A percentile compares a stretch with the other conserved stretches of the same genome.
Evolutionary conservation across 2,329 filamentous ascomycete genomes (phyloP).

Genomic region (Cladophialophora psammophila): DNA sequence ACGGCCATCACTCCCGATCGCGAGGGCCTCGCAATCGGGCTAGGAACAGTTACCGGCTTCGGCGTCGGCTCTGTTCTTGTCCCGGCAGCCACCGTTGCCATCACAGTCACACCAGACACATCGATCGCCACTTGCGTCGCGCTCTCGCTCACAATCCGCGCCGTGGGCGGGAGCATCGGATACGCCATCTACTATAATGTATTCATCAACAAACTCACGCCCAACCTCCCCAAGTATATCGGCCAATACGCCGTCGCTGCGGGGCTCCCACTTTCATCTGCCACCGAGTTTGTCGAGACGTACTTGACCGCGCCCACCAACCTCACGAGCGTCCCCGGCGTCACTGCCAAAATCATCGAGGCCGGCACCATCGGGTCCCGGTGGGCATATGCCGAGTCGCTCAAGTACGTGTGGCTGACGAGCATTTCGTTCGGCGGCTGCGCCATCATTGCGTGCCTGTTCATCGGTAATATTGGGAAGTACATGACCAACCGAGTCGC

Average conservation of each 20-base stretch:
- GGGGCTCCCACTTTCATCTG: slow-evolving; percentile 24
- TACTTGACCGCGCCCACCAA: slow-evolving; percentile 23
- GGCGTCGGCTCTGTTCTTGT: slow-evolving; percentile 68
- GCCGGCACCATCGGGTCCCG: slow-evolving; percentile 17
- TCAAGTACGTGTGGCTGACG: slow-evolving; percentile 25
- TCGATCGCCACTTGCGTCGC: slow-evolving; percentile 73
- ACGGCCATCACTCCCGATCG: slow-evolving; percentile 61
- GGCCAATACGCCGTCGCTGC: slow-evolving; percentile 31
- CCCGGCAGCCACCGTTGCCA: slow-evolving; percentile 35
- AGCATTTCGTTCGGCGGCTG: slow-evolving; percentile 23
- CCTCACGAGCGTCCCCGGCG: slow-evolving; percentile 31
- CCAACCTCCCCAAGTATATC: slow-evolving; percentile 52
- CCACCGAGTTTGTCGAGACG: slow-evolving; percentile 24
- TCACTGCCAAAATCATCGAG: slow-evolving; percentile 14
- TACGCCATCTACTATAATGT: slow-evolving; percentile 66
- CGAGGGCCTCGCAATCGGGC: slow-evolving; percentile 59
- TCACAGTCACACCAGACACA: slow-evolving; percentile 59
- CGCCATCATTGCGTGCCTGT: slow-evolving; percentile 21
- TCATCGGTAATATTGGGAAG: slow-evolving; percentile 24
- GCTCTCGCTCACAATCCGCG: slow-evolving; percentile 71
- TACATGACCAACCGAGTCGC: slow-evolving; percentile 26
- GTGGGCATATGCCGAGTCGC: slow-evolving; percentile 21
- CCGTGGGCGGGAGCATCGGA: slow-evolving; percentile 71
- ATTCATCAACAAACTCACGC: slow-evolving; percentile 55
- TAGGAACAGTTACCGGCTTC: slow-evolving; percentile 67